Percentiles rank a stretch among this genome's conserved stretches.
These are phyloP conservation scores for Candida namnaoensis DNA, from an alignment of 805 yeast genomes.

Conservation along the genomic window DNA sequence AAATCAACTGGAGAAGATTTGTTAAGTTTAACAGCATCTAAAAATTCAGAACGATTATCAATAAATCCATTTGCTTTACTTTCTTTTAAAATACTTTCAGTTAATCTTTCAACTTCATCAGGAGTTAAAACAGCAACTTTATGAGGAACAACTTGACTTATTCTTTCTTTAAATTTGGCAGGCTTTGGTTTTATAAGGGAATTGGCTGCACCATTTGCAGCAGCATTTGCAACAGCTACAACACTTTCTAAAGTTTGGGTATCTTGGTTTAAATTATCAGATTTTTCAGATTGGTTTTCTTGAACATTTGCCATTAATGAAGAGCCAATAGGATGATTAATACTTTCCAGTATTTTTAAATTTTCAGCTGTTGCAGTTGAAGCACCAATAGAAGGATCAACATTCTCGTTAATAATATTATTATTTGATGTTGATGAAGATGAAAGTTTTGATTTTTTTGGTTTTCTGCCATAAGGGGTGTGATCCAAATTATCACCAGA, in stretches of 20 bases:
- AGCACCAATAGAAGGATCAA: neutral
- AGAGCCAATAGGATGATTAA: too few relatives aligned
- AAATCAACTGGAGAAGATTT: neutral
- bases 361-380: neutral
- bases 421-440: too few relatives aligned
- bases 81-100: neutral
- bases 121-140: neutral
- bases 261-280: too few relatives aligned
- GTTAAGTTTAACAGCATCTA: neutral
- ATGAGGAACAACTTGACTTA: too few relatives aligned
- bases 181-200: too few relatives aligned
- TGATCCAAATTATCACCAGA: slow-evolving; percentile 3
- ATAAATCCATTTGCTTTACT: neutral
- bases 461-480: neutral
- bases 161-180: too few relatives aligned
- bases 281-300: too few relatives aligned
- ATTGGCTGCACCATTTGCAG: too few relatives aligned
- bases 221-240: neutral
- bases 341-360: too few relatives aligned
- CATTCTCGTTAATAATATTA: neutral
- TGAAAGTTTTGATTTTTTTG: neutral
- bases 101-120: neutral
- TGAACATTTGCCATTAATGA: too few relatives aligned
- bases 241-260: neutral
- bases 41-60: too few relatives aligned